Evolutionary conservation across 495 filamentous ascomycete genomes (phyloP).

Genomic region (Aspergillus bertholletiae): DNA sequence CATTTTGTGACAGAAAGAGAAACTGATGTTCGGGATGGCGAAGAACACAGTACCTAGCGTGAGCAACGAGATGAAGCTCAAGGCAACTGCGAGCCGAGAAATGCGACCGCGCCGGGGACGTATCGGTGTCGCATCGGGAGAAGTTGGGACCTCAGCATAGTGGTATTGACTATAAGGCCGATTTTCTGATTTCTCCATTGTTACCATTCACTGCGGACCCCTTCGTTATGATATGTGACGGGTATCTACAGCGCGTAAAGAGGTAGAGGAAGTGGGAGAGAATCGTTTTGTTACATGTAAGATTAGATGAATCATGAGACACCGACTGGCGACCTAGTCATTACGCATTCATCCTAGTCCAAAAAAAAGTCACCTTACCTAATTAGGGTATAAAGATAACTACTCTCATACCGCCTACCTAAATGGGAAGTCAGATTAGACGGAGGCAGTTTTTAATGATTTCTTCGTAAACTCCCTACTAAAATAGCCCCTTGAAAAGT

Average conservation of each 20-base stretch:
- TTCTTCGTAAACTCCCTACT: too few relatives aligned
- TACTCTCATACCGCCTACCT: too few relatives aligned
- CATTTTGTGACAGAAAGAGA: slow-evolving; percentile 10
- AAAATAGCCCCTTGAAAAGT: too few relatives aligned
- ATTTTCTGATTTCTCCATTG: slow-evolving; percentile 11
- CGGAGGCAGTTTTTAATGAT: too few relatives aligned
- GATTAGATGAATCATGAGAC: neutral
- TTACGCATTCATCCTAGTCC: neutral
- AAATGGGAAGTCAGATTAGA: too few relatives aligned
- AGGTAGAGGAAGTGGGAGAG: neutral
- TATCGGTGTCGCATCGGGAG: slow-evolving; percentile 3
- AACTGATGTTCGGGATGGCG: neutral
- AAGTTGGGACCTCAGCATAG: slow-evolving; percentile 1
- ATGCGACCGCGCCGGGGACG: slow-evolving; percentile 17
- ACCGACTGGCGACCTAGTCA: too few relatives aligned
- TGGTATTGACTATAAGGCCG: neutral
- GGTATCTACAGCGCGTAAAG: neutral
- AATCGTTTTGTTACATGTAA: neutral
- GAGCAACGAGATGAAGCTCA: slow-evolving; percentile 21
- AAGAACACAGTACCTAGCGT: slow-evolving; percentile 16
- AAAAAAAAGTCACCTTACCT: too few relatives aligned
- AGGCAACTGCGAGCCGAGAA: slow-evolving; percentile 9
- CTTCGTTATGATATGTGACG: neutral
- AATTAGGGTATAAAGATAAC: too few relatives aligned
- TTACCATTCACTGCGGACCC: neutral